Evolutionary conservation across 331 rosid species (phyloP), one percentile per base, ranked within the genome.

Genomic region (Quercus lobata): DNA sequence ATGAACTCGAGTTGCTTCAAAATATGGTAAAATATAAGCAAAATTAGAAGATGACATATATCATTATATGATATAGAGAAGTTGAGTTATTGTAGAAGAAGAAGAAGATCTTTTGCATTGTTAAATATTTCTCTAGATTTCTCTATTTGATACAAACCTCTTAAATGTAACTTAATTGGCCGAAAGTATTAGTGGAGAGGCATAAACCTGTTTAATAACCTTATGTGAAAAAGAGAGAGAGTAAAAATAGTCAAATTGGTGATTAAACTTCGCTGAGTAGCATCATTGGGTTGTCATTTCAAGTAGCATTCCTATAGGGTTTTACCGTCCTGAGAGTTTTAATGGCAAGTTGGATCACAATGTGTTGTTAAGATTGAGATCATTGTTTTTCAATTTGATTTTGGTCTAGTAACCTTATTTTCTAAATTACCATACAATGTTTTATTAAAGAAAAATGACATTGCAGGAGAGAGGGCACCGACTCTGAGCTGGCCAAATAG

Each of bases 401-500:
- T 61, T 12, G 53, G 53, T 21, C 16, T 58, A 17, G 6, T 32
- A 66, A 30, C 22, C 35, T 27, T 16, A 18, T 66, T 17, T 30
- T 66, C 71, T 22, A 32, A 66, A 66, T 4, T 66, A 1, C 25
- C 7, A 66, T 4, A 30, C 71, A 4, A 15, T 5, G 2, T 30
- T 66, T 66, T 34, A 66, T 66, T 66, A 3, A 19, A 32, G 49
- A 32, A 30, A 66, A 30, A 21, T 68, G 18, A 49, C 32, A 56
- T 81, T 78, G 54, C 88, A 93, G 96, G 87, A 77, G 84, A 76
- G 19, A 87, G 76, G 73, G 80, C 75, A 49, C 81, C 86, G 25
- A 71, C 88, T 65, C 83, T 93, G 88, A 75, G 83, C 61, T 93
- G 94, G 93, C 54, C 84, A 34, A 89, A 83, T 19, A 87, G 97